Percentiles rank a stretch among this genome's conserved stretches.
Evolutionary conservation across 2,329 filamentous ascomycete genomes (phyloP).

Genomic region (Tolypocladium cylindrosporum): DNA sequence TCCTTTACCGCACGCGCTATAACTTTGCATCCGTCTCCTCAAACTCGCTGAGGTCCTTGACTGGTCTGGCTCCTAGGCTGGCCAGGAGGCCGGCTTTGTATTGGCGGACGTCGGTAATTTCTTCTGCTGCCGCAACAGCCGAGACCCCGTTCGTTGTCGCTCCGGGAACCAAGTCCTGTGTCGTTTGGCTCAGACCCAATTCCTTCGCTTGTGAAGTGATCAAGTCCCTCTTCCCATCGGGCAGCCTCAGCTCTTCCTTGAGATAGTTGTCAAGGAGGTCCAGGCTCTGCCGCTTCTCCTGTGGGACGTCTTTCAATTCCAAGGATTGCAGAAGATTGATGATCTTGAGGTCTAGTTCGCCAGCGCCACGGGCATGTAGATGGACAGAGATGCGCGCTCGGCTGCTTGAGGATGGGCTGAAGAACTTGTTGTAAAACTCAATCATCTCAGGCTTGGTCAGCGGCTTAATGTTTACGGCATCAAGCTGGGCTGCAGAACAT

Average conservation of each 20-base stretch:
- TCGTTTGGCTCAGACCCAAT: slow-evolving; percentile 27
- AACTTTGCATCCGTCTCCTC: slow-evolving; percentile 80
- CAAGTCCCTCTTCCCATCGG: slow-evolving; percentile 38
- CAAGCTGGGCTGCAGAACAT: slow-evolving; percentile 49
- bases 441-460: slow-evolving; percentile 74
- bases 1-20: slow-evolving; percentile 20
- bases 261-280: slow-evolving; percentile 41
- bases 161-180: slow-evolving; percentile 19
- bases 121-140: slow-evolving; percentile 27
- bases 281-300: slow-evolving; percentile 37
- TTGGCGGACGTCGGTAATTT: slow-evolving; percentile 68
- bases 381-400: slow-evolving; percentile 83
- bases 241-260: slow-evolving; percentile 33
- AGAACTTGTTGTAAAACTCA: slow-evolving; percentile 66
- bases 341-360: slow-evolving; percentile 34
- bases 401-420: slow-evolving; percentile 60
- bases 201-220: slow-evolving; percentile 36
- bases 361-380: slow-evolving; percentile 60
- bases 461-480: slow-evolving; percentile 63
- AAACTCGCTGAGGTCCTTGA: slow-evolving; percentile 71
- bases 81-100: slow-evolving; percentile 71
- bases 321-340: slow-evolving; percentile 27
- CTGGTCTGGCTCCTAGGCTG: slow-evolving; percentile 61
- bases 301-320: slow-evolving; percentile 21
- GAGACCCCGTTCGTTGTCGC: slow-evolving; percentile 32